A percentile compares a stretch with the other conserved stretches of the same genome.
Conservation (phyloP, 73 alveolate genomes). For the Halteria grandinella region DNA sequence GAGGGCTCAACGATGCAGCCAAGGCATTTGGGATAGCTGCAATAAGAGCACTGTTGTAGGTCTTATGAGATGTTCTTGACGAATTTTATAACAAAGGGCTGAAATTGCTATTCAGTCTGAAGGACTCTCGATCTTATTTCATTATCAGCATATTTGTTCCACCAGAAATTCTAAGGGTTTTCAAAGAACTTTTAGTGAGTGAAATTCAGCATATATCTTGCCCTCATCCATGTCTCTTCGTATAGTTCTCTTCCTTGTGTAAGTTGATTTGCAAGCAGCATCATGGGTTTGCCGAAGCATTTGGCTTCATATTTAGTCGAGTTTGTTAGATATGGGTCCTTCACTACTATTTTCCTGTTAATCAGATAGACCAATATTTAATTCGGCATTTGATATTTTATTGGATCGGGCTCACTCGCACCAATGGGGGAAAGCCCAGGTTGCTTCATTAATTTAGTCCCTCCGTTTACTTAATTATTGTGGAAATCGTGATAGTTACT, state of each 20-base stretch:
- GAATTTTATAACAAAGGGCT: conserved; percentile 22
- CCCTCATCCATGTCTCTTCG: conserved; percentile 36
- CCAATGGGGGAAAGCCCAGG: no score
- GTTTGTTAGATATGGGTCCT: neutral
- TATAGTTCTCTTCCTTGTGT: conserved; percentile 28
- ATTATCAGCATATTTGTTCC: neutral
- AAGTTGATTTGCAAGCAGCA: neutral
- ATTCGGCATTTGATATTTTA: neutral
- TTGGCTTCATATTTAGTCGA: neutral
- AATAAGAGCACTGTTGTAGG: neutral
- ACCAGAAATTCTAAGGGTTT: conserved; percentile 2
- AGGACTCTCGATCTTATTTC: neutral
- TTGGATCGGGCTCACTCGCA: no score
- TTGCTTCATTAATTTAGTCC: neutral
- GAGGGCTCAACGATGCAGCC: no score
- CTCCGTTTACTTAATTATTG: neutral
- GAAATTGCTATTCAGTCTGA: neutral
- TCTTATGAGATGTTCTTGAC: neutral
- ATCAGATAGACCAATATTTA: neutral
- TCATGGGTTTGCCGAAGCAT: conserved; percentile 9
- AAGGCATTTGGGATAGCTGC: conserved; percentile 5
- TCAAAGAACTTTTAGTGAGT: neutral
- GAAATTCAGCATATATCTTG: neutral
- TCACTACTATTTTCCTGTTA: neutral
- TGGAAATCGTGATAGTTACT: neutral